phyloP scores from a whole-genome alignment of 805 yeast species.

The Jamesozyma gamospora region DNA sequence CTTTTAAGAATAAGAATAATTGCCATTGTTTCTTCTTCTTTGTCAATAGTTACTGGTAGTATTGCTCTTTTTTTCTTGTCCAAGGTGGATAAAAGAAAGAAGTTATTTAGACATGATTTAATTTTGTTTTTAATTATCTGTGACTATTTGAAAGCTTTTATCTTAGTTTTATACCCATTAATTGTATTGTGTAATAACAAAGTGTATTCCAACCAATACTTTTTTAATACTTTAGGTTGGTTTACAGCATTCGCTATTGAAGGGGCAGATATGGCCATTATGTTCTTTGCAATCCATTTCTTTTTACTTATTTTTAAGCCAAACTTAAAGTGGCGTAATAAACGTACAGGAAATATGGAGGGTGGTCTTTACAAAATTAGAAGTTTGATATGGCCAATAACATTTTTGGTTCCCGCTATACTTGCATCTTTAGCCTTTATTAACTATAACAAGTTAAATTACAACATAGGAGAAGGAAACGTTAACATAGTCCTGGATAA shows the following conservation, averaged over 20 bases:
- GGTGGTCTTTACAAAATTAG: constrained; percentile 65
- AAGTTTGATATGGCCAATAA: constrained; percentile 44
- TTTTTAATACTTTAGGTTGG: constrained; percentile 66
- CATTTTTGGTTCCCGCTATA: constrained; percentile 52
- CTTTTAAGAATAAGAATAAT: constrained; percentile 28
- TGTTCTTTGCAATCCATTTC: constrained; percentile 76
- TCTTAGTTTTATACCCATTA: constrained; percentile 60
- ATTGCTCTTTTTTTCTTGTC: constrained; percentile 48
- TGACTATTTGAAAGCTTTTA: constrained; percentile 65
- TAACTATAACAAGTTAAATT: constrained; percentile 18
- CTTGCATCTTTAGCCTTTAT: constrained; percentile 69
- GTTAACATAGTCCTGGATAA: constrained; percentile 21
- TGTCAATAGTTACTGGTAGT: constrained; percentile 46
- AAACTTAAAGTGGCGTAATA: constrained; percentile 34
- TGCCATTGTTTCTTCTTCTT: constrained; percentile 40
- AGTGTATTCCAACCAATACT: constrained; percentile 38
- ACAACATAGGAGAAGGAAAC: constrained; percentile 7
- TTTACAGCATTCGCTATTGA: constrained; percentile 72
- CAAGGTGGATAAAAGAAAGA: constrained; percentile 53
- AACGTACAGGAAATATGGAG: constrained; percentile 38
- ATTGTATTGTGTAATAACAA: constrained; percentile 37
- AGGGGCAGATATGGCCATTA: constrained; percentile 78
- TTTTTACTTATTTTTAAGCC: constrained; percentile 64
- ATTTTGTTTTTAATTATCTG: constrained; percentile 57
- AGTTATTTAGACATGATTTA: constrained; percentile 61